Evolutionary conservation across 1,284 basidiomycete species (phyloP), one percentile per base, ranked within the genome.

Genomic region (Ceratobasidium papillatum): DNA sequence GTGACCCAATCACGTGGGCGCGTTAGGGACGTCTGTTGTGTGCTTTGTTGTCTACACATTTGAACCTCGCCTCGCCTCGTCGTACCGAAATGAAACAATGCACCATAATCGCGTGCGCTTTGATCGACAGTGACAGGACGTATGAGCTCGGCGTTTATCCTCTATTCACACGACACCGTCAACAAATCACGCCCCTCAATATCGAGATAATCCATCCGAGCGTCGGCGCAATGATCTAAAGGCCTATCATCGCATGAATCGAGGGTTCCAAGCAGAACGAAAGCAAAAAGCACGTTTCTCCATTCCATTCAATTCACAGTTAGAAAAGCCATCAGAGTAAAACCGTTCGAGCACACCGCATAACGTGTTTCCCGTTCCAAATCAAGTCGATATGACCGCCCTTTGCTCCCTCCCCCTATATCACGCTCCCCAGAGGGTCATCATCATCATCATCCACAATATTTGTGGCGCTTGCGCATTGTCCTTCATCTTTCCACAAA

Each of bases 141-240:
- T n/a, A n/a, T n/a, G n/a, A n/a, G n/a, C n/a, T n/a, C n/a, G n/a
- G n/a, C n/a, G n/a, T n/a, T n/a, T n/a, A n/a, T n/a, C n/a, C n/a
- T n/a, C n/a, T 8, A 59, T 59, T 36, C 36, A 34, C 56, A 59
- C 56, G 56, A 36, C 17, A 34, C 17, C 14, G 9, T 9, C 27
- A 59, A 59, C 56, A 59, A 59, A 59, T 36, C 56, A 59, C 56
- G 56, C 56, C 56, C 56, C 19, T 52, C 51, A 19, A 52, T 52
- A 52, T 52, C 51, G 51, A 41, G 38, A 47, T 47, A 47, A 47
- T 47, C 45, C 45, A 47, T 47, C 45, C 45, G 45, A 56, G 52
- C 25, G 52, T 56, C 52, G 56, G 30, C 56, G 56, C 32, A 59
- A 59, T 59, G 30, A 36, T 30, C 56, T n/a, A 36, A 59, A 59